Conservation (phyloP, 495 filamentous ascomycete genomes). For the Trichoderma gamsii region DNA sequence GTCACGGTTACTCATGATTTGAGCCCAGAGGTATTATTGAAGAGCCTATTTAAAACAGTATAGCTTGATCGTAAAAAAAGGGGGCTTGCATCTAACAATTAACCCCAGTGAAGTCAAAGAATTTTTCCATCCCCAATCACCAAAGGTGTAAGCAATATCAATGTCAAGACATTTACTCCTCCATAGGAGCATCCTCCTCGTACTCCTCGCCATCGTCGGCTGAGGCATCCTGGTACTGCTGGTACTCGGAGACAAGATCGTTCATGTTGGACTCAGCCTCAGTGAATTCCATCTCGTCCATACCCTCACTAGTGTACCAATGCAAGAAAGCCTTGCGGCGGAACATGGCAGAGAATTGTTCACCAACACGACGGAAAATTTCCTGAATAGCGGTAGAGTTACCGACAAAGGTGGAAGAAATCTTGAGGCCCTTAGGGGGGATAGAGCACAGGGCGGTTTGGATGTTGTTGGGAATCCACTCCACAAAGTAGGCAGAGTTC, state of each 20-base stretch:
- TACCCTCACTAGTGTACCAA: constrained; percentile 99
- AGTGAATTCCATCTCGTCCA: constrained; percentile 99
- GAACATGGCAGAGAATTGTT: constrained; percentile 99
- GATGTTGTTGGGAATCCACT: constrained; percentile 99
- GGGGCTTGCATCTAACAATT: constrained; percentile 12
- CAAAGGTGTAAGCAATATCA: neutral
- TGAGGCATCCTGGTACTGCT: constrained; percentile 99
- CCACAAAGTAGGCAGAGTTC: constrained; percentile 99
- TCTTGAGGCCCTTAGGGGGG: constrained; percentile 94
- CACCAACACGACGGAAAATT: constrained; percentile 99
- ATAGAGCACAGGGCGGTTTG: constrained; percentile 99
- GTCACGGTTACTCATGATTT: neutral
- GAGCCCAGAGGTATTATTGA: constrained; percentile 5
- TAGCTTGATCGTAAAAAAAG: neutral
- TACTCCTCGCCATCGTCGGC: constrained; percentile 65
- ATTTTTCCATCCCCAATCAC: neutral
- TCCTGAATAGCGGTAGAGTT: constrained; percentile 99
- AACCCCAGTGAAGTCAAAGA: constrained; percentile 9
- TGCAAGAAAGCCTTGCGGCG: constrained; percentile 99
- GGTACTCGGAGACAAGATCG: constrained; percentile 99
- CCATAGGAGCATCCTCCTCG: constrained; percentile 55
- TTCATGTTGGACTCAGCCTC: constrained; percentile 99
- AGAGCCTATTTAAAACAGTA: constrained; percentile 10
- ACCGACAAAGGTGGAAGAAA: constrained; percentile 98
- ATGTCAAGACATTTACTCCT: constrained; percentile 33